Evolutionary conservation across 768 basidiomycete genomes (phyloP).

Genomic region (Pisolithus albus): DNA sequence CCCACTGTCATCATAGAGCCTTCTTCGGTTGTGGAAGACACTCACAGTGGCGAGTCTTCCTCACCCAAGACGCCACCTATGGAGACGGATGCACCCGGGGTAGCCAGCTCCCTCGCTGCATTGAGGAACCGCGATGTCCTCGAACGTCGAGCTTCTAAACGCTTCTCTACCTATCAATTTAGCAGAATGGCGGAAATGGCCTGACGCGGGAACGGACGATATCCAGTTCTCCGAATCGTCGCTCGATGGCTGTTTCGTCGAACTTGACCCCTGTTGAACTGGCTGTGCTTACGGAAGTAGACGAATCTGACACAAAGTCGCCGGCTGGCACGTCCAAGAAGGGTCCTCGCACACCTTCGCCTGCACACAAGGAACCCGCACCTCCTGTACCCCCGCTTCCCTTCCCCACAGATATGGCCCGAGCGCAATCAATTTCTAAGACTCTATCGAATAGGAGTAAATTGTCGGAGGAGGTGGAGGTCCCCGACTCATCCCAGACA

Average conservation of each 20-base stretch:
- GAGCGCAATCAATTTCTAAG: constrained; percentile 6
- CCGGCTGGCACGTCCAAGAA: constrained; percentile 17
- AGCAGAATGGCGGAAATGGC: constrained; percentile 77
- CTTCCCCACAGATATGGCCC: constrained; percentile 35
- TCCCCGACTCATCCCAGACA: constrained; percentile 11
- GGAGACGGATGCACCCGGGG: constrained; percentile 45
- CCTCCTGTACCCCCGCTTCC: constrained; percentile 45
- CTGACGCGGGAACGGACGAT: constrained; percentile 44
- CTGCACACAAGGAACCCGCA: constrained; percentile 13
- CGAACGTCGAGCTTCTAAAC: constrained; percentile 89
- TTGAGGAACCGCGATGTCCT: constrained; percentile 81
- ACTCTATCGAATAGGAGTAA: constrained; percentile 9
- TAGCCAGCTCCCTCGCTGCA: constrained; percentile 79
- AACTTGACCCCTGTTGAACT: constrained; percentile 65
- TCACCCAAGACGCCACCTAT: constrained; percentile 35
- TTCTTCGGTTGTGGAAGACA: constrained; percentile 17
- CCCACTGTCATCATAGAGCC: constrained; percentile 41
- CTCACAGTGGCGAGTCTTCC: constrained; percentile 21
- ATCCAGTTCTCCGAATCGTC: constrained; percentile 47
- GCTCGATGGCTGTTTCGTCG: constrained; percentile 58
- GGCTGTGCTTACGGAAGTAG: constrained; percentile 66
- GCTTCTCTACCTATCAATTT: constrained; percentile 92
- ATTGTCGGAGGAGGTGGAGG: constrained; percentile 15
- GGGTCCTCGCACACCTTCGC: constrained; percentile 32
- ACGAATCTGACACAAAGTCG: constrained; percentile 35